A percentile compares a stretch with the other conserved stretches of the same genome.
phyloP scores from a whole-genome alignment of 108 stramenopile species.

The Fistulifera solaris region DNA sequence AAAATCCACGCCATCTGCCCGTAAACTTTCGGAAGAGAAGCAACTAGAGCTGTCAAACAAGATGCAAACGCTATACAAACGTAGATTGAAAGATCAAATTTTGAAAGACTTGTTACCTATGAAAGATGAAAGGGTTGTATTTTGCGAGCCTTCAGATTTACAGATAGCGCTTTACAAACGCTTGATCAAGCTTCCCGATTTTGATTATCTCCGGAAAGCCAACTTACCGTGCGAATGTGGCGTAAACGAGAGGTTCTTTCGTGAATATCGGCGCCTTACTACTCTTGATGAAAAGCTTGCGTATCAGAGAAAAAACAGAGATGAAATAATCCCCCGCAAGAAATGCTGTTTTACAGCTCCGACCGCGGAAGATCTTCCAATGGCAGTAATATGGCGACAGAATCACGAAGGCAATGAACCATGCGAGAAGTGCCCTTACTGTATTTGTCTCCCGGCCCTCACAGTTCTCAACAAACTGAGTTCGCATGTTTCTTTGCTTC shows the following conservation, averaged over 20 bases:
- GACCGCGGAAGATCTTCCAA: conserved; percentile 18
- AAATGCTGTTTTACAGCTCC: conserved; percentile 58
- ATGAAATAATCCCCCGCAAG: conserved; percentile 30
- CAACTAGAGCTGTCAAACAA: conserved; percentile 25
- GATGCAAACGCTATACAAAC: conserved; percentile 38
- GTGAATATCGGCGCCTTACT: conserved; percentile 32
- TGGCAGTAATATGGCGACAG: conserved; percentile 60
- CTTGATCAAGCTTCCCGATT: conserved; percentile 67
- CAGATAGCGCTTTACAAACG: conserved; percentile 74
- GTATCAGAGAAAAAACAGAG: conserved; percentile 51
- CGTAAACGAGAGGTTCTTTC: conserved; percentile 58
- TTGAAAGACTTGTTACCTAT: conserved; percentile 51
- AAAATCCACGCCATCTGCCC: conserved; percentile 23
- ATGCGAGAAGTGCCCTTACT: conserved; percentile 54
- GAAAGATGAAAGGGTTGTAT: conserved; percentile 71
- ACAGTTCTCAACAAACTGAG: conserved; percentile 42
- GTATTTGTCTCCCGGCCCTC: conserved; percentile 48
- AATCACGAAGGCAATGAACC: conserved; percentile 16
- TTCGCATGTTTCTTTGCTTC: conserved; percentile 68
- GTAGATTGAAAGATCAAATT: conserved; percentile 52
- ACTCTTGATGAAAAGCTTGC: conserved; percentile 51
- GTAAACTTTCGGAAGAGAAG: conserved; percentile 25
- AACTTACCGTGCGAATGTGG: conserved; percentile 79
- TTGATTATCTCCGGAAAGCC: conserved; percentile 39
- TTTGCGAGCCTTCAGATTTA: conserved; percentile 62